A percentile compares a stretch with the other conserved stretches of the same genome.
Evolutionary conservation across 1,284 basidiomycete genomes (phyloP).

Genomic region (Inonotus hispidus): DNA sequence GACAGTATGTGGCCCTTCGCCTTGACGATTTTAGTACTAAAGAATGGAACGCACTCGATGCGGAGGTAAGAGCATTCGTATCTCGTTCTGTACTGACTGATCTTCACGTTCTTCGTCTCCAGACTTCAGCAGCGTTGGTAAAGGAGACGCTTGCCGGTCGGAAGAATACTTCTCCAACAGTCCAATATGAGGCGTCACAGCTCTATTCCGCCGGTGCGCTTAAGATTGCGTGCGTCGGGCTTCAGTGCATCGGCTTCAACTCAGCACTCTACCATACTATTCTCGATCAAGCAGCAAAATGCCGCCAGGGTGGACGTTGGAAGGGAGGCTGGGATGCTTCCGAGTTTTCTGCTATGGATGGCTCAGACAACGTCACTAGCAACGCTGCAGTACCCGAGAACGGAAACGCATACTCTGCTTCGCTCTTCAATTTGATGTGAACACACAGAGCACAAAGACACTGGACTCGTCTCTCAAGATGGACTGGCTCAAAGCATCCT

Average conservation of each 20-base stretch:
- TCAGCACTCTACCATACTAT: conserved; percentile 49
- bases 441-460: neutral
- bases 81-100: neutral
- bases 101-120: conserved; percentile 7
- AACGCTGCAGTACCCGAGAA: neutral
- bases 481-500: neutral
- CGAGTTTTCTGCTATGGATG: conserved; percentile 2
- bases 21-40: conserved; percentile 57
- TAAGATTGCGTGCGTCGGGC: conserved; percentile 61
- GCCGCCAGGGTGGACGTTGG: conserved; percentile 26
- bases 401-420: neutral
- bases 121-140: conserved; percentile 60
- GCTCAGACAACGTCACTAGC: neutral
- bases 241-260: conserved; percentile 73
- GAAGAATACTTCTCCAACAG: conserved; percentile 71
- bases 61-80: conserved; percentile 40
- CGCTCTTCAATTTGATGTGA: conserved; percentile 15
- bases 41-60: conserved; percentile 62
- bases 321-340: conserved; percentile 12
- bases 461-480: neutral
- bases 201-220: conserved; percentile 67
- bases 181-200: conserved; percentile 64
- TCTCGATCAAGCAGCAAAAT: conserved; percentile 57
- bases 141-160: conserved; percentile 64
- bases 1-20: conserved; percentile 60